Evolutionary conservation across 1,139 yeast species (phyloP).

Genomic region (Cylindricascospora bacillispora): DNA sequence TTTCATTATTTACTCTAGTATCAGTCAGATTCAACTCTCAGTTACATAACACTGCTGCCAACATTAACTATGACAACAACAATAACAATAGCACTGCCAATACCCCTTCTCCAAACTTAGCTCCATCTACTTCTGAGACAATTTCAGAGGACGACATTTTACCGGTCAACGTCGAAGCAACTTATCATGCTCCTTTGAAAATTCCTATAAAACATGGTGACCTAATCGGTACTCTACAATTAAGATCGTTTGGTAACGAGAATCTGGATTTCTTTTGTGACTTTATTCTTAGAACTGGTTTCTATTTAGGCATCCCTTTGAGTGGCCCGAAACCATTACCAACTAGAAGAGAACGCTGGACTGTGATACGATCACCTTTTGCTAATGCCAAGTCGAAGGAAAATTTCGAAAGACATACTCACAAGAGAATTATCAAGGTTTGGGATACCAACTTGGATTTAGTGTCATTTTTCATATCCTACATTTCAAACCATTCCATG

Average conservation of each 20-base stretch:
- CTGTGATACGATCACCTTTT: conserved; percentile 87
- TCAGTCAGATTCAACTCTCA: too few relatives aligned
- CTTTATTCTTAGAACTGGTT: conserved; percentile 83
- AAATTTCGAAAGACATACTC: conserved; percentile 83
- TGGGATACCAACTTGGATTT: conserved; percentile 83
- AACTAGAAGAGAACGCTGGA: conserved; percentile 75
- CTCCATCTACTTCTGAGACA: too few relatives aligned
- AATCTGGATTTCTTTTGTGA: conserved; percentile 68
- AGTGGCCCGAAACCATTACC: conserved; percentile 57
- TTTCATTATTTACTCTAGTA: too few relatives aligned
- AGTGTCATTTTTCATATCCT: conserved; percentile 71
- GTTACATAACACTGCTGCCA: too few relatives aligned
- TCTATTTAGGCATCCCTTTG: conserved; percentile 75
- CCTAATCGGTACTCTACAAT: conserved; percentile 53
- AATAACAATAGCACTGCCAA: too few relatives aligned
- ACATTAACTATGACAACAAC: too few relatives aligned
- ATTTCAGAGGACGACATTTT: conserved; percentile 21
- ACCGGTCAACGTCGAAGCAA: conserved; percentile 74
- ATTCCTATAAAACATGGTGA: conserved; percentile 59
- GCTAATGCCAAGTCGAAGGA: conserved; percentile 92
- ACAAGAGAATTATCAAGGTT: conserved; percentile 56
- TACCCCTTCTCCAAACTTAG: too few relatives aligned
- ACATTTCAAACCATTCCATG: conserved; percentile 63
- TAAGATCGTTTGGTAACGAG: conserved; percentile 61
- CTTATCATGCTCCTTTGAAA: conserved; percentile 70